Conservation (phyloP, 768 basidiomycete species). For the Boletus sensibilis region DNA sequence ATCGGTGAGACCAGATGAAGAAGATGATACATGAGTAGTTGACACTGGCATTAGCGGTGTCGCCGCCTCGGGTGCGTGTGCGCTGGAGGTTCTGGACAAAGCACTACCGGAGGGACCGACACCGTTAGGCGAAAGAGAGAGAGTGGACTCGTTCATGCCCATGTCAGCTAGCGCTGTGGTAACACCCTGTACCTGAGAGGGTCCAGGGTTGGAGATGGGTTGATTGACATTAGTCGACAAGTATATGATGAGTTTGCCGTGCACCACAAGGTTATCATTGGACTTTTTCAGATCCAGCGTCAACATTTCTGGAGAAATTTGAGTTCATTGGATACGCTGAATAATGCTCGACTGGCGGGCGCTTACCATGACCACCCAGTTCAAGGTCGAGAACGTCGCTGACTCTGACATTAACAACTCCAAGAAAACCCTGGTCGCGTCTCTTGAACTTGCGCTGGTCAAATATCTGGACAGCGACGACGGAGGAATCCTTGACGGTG, state of each 20-base stretch:
- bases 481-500: slow-evolving; percentile 95
- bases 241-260: slow-evolving; percentile 96
- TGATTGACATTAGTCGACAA: slow-evolving; percentile 87
- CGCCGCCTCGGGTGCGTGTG: slow-evolving; percentile 58
- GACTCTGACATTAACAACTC: slow-evolving; percentile 94
- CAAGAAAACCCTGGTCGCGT: slow-evolving; percentile 96
- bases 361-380: slow-evolving; percentile 87
- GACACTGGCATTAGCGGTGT: slow-evolving; percentile 44
- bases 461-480: slow-evolving; percentile 97
- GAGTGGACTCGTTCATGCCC: slow-evolving; percentile 56
- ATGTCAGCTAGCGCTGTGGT: slow-evolving; percentile 60
- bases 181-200: slow-evolving; percentile 63
- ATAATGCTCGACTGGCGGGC: slow-evolving; percentile 8
- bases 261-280: slow-evolving; percentile 97
- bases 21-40: slow-evolving; percentile 29
- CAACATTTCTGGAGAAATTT: slow-evolving; percentile 72
- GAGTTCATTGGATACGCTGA: not conserved
- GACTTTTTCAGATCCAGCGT: slow-evolving; percentile 97
- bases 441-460: slow-evolving; percentile 99
- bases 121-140: slow-evolving; percentile 54
- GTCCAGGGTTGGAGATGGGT: slow-evolving; percentile 83
- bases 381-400: slow-evolving; percentile 90
- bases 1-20: slow-evolving; percentile 31
- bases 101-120: slow-evolving; percentile 34
- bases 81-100: slow-evolving; percentile 65